Percentiles rank a stretch among this genome's conserved stretches.
phyloP scores from a whole-genome alignment of 805 yeast species.

The Isabelozyma rhagii region DNA sequence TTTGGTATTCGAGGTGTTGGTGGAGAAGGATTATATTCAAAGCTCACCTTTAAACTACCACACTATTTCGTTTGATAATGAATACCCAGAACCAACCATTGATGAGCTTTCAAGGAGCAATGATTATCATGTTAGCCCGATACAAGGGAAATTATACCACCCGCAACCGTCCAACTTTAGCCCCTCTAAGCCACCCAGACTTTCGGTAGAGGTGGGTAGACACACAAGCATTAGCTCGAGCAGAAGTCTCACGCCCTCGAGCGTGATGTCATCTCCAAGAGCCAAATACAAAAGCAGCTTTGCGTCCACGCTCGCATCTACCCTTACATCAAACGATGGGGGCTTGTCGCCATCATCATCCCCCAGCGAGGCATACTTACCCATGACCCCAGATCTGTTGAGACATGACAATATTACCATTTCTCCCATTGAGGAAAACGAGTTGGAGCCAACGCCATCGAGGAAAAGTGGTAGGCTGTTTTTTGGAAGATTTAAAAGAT shows the following conservation, averaged over 20 bases:
- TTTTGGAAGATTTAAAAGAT: neutral
- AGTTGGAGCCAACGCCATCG: neutral
- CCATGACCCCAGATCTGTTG: neutral
- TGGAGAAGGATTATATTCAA: neutral
- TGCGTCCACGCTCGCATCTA: neutral
- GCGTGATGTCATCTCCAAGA: neutral
- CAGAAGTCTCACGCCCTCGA: neutral
- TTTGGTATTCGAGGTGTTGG: conserved; percentile 11
- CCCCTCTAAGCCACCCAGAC: neutral
- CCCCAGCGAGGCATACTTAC: neutral
- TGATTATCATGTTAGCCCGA: neutral
- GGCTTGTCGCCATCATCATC: neutral
- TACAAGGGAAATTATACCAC: neutral
- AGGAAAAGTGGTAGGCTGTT: neutral
- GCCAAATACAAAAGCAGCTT: neutral
- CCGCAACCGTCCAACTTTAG: neutral
- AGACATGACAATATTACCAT: neutral
- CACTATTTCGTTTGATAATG: neutral
- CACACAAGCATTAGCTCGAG: neutral
- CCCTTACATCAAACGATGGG: neutral
- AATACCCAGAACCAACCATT: conserved; percentile 1
- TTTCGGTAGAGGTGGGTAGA: neutral
- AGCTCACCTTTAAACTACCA: neutral
- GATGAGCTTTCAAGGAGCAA: neutral
- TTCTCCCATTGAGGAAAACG: neutral